These are phyloP conservation scores for Cytospora schulzeri DNA, from an alignment of 2,329 filamentous ascomycete genomes.

Conservation along the genomic window DNA sequence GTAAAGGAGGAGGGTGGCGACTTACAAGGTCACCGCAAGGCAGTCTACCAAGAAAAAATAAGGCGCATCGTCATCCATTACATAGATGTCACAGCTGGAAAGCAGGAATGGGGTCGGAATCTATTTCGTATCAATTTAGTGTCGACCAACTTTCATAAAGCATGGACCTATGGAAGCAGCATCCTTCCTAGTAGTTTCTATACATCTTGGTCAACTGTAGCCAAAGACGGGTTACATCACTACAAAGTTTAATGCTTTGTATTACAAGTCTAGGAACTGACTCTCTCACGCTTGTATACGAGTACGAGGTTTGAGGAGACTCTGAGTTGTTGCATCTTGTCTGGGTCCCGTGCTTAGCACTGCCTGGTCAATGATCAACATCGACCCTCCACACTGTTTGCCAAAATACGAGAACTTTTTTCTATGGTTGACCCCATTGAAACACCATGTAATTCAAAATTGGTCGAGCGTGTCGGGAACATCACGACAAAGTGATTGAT, in stretches of 20 bases:
- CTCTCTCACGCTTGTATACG: background rate
- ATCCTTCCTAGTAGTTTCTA: too few species aligned
- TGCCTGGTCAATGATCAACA: background rate
- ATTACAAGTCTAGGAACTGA: background rate
- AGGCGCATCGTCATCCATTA: background rate
- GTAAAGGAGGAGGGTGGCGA: background rate
- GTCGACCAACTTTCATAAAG: background rate
- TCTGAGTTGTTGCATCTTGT: background rate
- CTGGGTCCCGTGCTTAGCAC: background rate
- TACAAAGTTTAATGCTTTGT: background rate
- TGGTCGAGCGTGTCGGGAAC: too few species aligned
- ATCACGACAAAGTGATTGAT: background rate
- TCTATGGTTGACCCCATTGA: background rate
- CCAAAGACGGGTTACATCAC: background rate
- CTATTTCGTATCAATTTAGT: background rate
- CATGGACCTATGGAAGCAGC: too few species aligned
- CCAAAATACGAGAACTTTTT: background rate
- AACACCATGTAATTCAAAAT: background rate
- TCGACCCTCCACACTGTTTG: background rate
- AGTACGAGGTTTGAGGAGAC: background rate
- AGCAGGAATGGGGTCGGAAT: background rate
- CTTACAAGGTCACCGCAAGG: background rate
- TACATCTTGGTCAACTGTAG: background rate
- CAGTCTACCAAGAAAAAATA: background rate
- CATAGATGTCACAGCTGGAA: background rate